Base-by-base conservation (phyloP, 2,329 filamentous ascomycete genomes). In the Talaromyces sp. region DNA sequence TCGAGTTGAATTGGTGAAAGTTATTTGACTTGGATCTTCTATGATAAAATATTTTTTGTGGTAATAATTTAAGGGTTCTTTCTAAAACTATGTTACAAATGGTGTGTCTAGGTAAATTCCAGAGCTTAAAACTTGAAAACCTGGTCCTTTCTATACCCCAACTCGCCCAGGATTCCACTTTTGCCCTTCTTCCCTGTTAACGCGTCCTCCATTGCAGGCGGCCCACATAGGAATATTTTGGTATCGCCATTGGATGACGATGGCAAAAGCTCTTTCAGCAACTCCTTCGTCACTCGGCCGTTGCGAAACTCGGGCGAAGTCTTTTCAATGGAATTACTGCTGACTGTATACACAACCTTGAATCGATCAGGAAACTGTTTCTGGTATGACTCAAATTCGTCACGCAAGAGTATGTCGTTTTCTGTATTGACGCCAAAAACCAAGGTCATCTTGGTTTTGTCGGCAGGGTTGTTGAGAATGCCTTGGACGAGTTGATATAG, bases 351-450 rank as follows among this genome's bases (percentile, higher is more conserved):
- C 0, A 82, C 72, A 1, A 82, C 81, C 50, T 77, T 77, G 67
- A 91, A 84, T 0, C 85, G 80, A 4, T 74, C 82, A 0, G 86
- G 83, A 64, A 80, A 81, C 53, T 75, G 70, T 50, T 68, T 66
- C 67, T 82, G 80, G 26, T 84, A 78, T 2, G 71, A 72, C 24
- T 82, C 80, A 11, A 88, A 80, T 70, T 88, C 84, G 1, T 81
- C 71, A 56, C 75, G 75, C 13, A 89, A 70, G 1, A 88, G 72
- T 2, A 89, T 75, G 67, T 91, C 89, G 41, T 79, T 73, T 58
- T 88, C 85, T 0, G 80, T 82, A 64, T 89, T 89, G 61, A 85
- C 86, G 35, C 87, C 88, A 67, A 86, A 89, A 0, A 91, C 76
- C 0, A 91, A 79, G 0, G 83, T 85, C 50, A 90, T 78, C 58